These are phyloP conservation scores for Xylariaceae sp. DNA, from an alignment of 2,329 filamentous ascomycete genomes.

Conservation along the genomic window DNA sequence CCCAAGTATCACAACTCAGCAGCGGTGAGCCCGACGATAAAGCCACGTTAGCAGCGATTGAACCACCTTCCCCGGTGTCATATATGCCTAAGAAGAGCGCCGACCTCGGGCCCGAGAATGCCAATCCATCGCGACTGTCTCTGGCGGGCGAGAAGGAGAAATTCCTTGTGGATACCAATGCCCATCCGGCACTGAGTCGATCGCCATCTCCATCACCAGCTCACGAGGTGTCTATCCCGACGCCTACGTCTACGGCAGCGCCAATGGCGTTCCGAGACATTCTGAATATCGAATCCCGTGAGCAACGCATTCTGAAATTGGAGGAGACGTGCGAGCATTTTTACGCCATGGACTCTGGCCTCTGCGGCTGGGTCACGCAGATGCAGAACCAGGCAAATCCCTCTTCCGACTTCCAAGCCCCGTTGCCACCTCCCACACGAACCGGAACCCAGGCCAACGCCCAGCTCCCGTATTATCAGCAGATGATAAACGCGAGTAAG, in stretches of 20 bases:
- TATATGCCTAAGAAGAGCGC: not conserved
- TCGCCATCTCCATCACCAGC: constrained; percentile 17
- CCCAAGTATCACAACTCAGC: constrained; percentile 33
- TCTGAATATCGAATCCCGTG: constrained; percentile 59
- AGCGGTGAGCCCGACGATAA: constrained; percentile 27
- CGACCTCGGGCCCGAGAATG: not conserved
- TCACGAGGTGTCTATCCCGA: not conserved
- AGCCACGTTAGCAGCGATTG: constrained; percentile 37
- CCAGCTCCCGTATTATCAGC: constrained; percentile 53
- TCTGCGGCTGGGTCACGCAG: constrained; percentile 56
- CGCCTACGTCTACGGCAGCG: not conserved
- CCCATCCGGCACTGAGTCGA: constrained; percentile 35
- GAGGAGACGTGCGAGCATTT: constrained; percentile 69
- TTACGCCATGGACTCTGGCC: constrained; percentile 67
- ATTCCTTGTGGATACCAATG: constrained; percentile 24
- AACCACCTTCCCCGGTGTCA: constrained; percentile 37
- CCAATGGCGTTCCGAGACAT: constrained; percentile 69
- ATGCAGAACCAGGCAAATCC: constrained; percentile 48
- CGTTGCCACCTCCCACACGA: constrained; percentile 1
- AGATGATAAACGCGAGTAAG: constrained; percentile 50
- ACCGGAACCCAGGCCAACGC: constrained; percentile 7
- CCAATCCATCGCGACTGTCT: constrained; percentile 30
- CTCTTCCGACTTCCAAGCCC: constrained; percentile 27
- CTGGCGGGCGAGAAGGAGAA: constrained; percentile 40
- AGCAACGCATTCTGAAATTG: constrained; percentile 70